These are phyloP conservation scores for Rhodotorula graminis DNA, from an alignment of 768 basidiomycete genomes.

Conservation along the genomic window DNA sequence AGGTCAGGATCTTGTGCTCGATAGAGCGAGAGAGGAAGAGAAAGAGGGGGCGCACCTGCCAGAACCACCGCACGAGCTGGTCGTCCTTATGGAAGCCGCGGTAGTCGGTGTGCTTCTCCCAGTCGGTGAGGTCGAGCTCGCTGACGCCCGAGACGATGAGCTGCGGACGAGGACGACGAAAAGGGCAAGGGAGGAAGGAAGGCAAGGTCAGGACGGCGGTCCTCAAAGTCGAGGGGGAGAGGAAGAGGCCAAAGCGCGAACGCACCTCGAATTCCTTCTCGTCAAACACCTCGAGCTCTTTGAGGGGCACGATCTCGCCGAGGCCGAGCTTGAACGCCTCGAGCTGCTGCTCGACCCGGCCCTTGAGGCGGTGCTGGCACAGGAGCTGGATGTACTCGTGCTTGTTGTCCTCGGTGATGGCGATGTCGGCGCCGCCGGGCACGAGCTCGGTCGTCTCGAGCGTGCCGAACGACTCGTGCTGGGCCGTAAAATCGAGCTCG, in stretches of 20 bases:
- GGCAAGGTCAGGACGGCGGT: too few relatives aligned
- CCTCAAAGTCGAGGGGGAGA: neutral
- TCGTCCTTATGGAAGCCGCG: conserved; percentile 85
- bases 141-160: conserved; percentile 98
- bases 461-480: conserved; percentile 94
- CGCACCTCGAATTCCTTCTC: conserved; percentile 80
- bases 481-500: conserved; percentile 92
- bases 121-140: conserved; percentile 74
- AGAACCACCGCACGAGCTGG: conserved; percentile 98
- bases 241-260: neutral
- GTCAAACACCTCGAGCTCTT: conserved; percentile 94
- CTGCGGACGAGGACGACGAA: conserved; percentile 34
- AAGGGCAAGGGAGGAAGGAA: too few relatives aligned
- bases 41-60: conserved; percentile 49
- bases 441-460: conserved; percentile 92
- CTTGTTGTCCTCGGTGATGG: conserved; percentile 96
- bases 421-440: conserved; percentile 73
- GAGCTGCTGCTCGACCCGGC: conserved; percentile 94
- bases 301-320: conserved; percentile 95
- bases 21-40: neutral
- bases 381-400: conserved; percentile 84
- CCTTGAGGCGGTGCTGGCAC: conserved; percentile 83
- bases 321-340: conserved; percentile 98
- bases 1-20: neutral
- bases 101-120: conserved; percentile 98